Evolutionary conservation across 2,329 filamentous ascomycete genomes (phyloP).

Genomic region (Xylariaceae sp.): DNA sequence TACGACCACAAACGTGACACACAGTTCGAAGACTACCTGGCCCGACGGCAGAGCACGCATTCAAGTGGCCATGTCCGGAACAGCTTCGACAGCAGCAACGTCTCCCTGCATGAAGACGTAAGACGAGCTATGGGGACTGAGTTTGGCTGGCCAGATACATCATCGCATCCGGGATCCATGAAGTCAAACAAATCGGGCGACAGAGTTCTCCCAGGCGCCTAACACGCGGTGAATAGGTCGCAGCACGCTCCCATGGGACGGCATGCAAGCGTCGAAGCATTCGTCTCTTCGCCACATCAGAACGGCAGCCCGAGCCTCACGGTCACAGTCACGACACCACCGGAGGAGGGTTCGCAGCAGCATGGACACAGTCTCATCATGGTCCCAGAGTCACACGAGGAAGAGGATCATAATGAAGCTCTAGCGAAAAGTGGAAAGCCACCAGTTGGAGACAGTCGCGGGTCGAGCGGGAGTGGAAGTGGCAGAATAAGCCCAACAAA

Average conservation of each 20-base stretch:
- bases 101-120: conserved; percentile 23
- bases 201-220: conserved; percentile 13
- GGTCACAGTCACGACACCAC: conserved; percentile 11
- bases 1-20: conserved; percentile 48
- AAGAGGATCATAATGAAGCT: conserved; percentile 18
- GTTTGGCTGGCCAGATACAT: conserved; percentile 27
- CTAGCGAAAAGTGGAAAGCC: no score
- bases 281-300: background rate
- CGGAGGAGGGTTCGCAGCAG: conserved; percentile 9
- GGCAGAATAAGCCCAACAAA: no score
- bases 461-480: no score
- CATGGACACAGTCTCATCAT: conserved; percentile 27
- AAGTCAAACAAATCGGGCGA: conserved; percentile 23
- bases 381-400: conserved; percentile 30
- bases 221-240: no score
- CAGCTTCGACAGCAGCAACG: conserved; percentile 16
- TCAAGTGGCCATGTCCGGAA: background rate
- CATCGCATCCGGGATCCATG: background rate
- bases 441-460: no score
- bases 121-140: conserved; percentile 33
- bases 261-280: no score
- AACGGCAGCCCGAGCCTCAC: conserved; percentile 9
- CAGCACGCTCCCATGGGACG: no score
- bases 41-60: conserved; percentile 29
- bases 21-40: conserved; percentile 46